Conservation (phyloP, 306 rosid genomes). For the Delonix regia region DNA sequence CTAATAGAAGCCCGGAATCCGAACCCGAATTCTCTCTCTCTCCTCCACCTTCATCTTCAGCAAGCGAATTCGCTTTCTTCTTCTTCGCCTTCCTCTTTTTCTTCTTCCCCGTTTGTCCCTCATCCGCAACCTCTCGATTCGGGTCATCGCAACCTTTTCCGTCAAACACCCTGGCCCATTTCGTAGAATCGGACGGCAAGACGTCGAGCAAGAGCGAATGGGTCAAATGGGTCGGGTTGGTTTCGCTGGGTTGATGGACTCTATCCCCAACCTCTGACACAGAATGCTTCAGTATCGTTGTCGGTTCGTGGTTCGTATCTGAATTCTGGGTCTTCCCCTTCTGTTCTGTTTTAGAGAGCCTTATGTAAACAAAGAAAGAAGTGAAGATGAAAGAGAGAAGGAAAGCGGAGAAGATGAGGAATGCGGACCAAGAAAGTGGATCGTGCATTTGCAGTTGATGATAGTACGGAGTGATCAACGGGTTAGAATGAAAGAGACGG, state of each 20-base stretch:
- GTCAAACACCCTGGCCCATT: slow-evolving; percentile 54
- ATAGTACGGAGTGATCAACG: slow-evolving; percentile 4
- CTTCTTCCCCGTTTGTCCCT: slow-evolving; percentile 53
- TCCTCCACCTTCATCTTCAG: slow-evolving; percentile 38
- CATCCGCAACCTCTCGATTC: slow-evolving; percentile 32
- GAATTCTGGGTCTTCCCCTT: slow-evolving; percentile 34
- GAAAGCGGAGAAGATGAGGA: slow-evolving; percentile 39
- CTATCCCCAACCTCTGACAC: slow-evolving; percentile 16
- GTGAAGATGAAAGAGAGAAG: slow-evolving; percentile 41
- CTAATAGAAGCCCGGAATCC: slow-evolving; percentile 46
- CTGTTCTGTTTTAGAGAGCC: slow-evolving; percentile 32
- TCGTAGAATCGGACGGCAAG: slow-evolving; percentile 55
- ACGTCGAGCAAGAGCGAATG: slow-evolving; percentile 51
- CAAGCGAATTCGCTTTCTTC: slow-evolving; percentile 46
- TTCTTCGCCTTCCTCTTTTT: slow-evolving; percentile 74
- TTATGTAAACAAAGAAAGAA: slow-evolving; percentile 42
- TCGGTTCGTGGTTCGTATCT: slow-evolving; percentile 26
- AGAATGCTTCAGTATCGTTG: slow-evolving; percentile 15
- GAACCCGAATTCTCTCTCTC: slow-evolving; percentile 38
- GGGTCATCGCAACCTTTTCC: slow-evolving; percentile 30
- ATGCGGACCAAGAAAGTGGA: slow-evolving; percentile 45
- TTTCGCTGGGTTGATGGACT: slow-evolving; percentile 22
- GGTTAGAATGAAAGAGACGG: slow-evolving; percentile 35
- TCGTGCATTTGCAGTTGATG: slow-evolving; percentile 32
- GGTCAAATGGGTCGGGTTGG: slow-evolving; percentile 43